phyloP scores from a whole-genome alignment of 2,329 filamentous ascomycete genomes.

The Cadophora malorum region DNA sequence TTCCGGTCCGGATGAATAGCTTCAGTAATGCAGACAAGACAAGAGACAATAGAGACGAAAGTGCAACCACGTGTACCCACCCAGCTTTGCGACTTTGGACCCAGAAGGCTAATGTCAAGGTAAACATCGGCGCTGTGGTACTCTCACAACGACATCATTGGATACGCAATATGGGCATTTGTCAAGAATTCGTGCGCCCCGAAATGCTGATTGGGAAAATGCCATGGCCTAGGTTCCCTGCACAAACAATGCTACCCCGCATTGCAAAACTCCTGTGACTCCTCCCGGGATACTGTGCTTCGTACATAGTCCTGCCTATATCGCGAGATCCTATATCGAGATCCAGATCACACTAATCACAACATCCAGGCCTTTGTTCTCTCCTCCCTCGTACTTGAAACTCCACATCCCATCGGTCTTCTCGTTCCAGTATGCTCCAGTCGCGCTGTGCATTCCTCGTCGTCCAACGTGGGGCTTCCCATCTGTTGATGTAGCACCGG shows the following conservation, averaged over 20 bases:
- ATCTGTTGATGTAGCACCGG: slow-evolving; percentile 58
- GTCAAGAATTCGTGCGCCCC: slow-evolving; percentile 29
- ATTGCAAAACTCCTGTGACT: slow-evolving; percentile 21
- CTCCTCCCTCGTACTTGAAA: slow-evolving; percentile 79
- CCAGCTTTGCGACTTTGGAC: neutral
- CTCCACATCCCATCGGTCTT: slow-evolving; percentile 91
- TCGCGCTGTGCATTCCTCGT: slow-evolving; percentile 88
- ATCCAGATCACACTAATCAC: slow-evolving; percentile 82
- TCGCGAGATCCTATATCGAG: slow-evolving; percentile 37
- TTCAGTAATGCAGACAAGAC: neutral
- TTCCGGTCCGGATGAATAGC: slow-evolving; percentile 13
- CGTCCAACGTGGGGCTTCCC: slow-evolving; percentile 78
- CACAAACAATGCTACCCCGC: slow-evolving; percentile 23
- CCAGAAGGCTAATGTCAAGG: neutral
- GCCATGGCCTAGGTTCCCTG: slow-evolving; percentile 18
- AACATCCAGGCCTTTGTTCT: slow-evolving; percentile 71
- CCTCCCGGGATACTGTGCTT: slow-evolving; percentile 6
- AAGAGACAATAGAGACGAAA: slow-evolving; percentile 8
- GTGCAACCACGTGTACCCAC: slow-evolving; percentile 5
- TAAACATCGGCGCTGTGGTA: slow-evolving; percentile 24
- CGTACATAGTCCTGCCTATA: slow-evolving; percentile 30
- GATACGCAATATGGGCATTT: slow-evolving; percentile 22
- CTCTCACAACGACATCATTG: slow-evolving; percentile 26
- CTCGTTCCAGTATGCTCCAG: slow-evolving; percentile 88
- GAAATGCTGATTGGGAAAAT: slow-evolving; percentile 30